A percentile compares a stretch with the other conserved stretches of the same genome.
Conservation (phyloP, 148 eudicot species). For the Diospyros lotus region DNA sequence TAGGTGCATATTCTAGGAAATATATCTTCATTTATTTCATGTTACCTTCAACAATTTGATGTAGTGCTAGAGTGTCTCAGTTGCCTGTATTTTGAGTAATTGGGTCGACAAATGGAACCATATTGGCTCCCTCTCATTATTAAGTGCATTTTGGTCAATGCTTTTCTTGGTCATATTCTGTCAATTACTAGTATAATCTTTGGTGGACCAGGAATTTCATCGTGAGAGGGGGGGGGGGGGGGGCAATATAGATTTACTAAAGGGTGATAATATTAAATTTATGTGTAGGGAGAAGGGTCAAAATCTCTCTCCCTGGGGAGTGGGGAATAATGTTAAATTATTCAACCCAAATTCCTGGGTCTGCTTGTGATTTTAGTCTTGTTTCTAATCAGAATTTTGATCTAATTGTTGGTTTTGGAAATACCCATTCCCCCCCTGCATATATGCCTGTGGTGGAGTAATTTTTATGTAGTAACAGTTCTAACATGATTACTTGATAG, state of each 20-base stretch:
- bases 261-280: too few relatives aligned
- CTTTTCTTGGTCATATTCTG: not conserved
- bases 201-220: too few relatives aligned
- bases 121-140: not conserved
- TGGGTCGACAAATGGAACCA: not conserved
- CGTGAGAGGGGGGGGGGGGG: too few relatives aligned
- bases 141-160: not conserved
- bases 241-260: too few relatives aligned
- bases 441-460: not conserved
- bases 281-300: too few relatives aligned
- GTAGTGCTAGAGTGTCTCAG: not conserved
- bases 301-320: too few relatives aligned
- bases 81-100: not conserved
- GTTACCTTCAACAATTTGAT: not conserved
- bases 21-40: not conserved
- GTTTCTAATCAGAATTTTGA: not conserved
- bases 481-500: not conserved
- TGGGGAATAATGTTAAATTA: too few relatives aligned
- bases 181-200: not conserved
- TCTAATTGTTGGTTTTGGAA: not conserved
- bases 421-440: not conserved
- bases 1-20: too few relatives aligned
- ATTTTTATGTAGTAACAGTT: not conserved
- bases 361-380: not conserved
- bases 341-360: too few relatives aligned